A percentile compares a stretch with the other conserved stretches of the same genome.
These are phyloP conservation scores for Aspergillus egyptiacus DNA, from an alignment of 495 filamentous ascomycete species.

Conservation along the genomic window DNA sequence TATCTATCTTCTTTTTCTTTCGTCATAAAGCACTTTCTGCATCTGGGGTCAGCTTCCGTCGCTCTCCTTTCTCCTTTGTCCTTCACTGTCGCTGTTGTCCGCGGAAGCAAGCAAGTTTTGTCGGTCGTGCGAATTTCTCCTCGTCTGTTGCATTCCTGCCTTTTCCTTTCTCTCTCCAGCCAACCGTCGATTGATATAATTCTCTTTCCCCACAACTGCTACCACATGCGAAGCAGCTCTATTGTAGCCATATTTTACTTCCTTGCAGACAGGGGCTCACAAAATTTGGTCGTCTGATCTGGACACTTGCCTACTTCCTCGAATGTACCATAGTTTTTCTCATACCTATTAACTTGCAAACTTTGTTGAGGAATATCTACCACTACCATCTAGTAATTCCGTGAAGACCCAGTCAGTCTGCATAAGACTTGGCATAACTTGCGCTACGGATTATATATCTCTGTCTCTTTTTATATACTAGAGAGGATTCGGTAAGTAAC, in stretches of 20 bases:
- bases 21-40: background rate
- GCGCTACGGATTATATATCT: no score
- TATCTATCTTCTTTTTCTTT: background rate
- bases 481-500: no score
- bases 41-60: conserved; percentile 9
- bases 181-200: background rate
- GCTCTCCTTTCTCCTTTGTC: background rate
- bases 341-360: background rate
- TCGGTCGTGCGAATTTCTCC: background rate
- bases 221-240: background rate
- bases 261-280: no score
- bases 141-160: background rate
- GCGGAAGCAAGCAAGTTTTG: background rate
- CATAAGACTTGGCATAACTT: no score
- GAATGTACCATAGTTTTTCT: conserved; percentile 4
- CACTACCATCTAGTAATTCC: background rate
- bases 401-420: no score
- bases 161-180: background rate
- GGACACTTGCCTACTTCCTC: background rate
- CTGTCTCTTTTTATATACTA: background rate
- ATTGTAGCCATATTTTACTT: conserved; percentile 1
- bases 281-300: background rate
- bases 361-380: background rate
- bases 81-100: background rate
- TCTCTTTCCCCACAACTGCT: background rate